Conservation (phyloP, 1,284 basidiomycete genomes). For the Meripilus lineatus region DNA sequence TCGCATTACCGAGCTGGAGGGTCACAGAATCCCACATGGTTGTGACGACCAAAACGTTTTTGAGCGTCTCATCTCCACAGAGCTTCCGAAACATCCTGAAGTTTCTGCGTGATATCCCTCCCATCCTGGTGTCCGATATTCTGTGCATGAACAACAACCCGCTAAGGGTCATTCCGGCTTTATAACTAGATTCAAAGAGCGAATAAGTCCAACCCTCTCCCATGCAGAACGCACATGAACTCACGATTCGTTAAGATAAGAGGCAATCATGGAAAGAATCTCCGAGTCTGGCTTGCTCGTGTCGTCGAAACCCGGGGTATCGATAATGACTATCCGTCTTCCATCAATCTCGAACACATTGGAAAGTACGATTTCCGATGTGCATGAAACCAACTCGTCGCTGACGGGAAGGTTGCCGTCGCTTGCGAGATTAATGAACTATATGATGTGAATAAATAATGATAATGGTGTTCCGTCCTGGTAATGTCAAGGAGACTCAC, state of each 20-base stretch:
- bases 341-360: conserved; percentile 23
- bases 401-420: conserved; percentile 10
- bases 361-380: conserved; percentile 20
- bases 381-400: conserved; percentile 12
- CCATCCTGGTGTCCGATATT: conserved; percentile 1
- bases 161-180: no score
- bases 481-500: background rate
- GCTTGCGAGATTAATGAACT: conserved; percentile 16
- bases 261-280: no score
- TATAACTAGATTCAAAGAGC: conserved; percentile 1
- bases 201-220: background rate
- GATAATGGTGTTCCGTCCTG: background rate
- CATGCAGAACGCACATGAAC: background rate
- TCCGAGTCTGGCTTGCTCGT: conserved; percentile 25
- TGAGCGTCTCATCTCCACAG: conserved; percentile 37
- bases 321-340: conserved; percentile 22
- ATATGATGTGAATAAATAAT: background rate
- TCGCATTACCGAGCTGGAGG: conserved; percentile 2
- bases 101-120: no score
- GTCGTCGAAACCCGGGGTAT: conserved; percentile 32
- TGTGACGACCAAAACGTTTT: conserved; percentile 44
- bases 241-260: no score
- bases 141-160: no score
- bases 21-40: conserved; percentile 45
- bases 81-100: no score